A percentile compares a stretch with the other conserved stretches of the same genome.
Evolutionary conservation across 2,329 filamentous ascomycete species (phyloP).

Genomic region (Arthrobotrys pseudoclavata): DNA sequence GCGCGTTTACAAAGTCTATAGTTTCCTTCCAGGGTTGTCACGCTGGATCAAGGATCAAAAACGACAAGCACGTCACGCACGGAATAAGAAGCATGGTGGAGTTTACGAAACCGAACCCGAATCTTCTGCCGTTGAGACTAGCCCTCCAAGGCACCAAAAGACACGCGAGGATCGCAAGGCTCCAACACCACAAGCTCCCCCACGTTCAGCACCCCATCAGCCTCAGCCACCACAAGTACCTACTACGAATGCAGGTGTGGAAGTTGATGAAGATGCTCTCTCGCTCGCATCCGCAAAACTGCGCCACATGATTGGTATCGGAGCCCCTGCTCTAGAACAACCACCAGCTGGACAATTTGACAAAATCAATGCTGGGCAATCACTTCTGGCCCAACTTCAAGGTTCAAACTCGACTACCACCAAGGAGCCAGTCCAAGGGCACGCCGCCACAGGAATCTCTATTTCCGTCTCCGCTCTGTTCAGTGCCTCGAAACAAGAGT

Average conservation of each 20-base stretch:
- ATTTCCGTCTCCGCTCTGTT: slow-evolving; percentile 49
- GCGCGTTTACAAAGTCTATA: slow-evolving; percentile 98
- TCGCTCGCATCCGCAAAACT: slow-evolving; percentile 49
- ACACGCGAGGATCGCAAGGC: slow-evolving; percentile 12
- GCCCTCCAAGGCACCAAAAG: slow-evolving; percentile 55
- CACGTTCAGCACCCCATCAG: slow-evolving; percentile 17
- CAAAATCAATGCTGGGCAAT: slow-evolving; percentile 51
- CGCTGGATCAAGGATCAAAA: slow-evolving; percentile 78
- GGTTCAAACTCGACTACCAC: slow-evolving; percentile 7
- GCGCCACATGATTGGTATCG: slow-evolving; percentile 55
- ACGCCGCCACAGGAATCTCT: slow-evolving; percentile 24
- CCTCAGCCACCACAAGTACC: not conserved
- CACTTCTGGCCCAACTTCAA: slow-evolving; percentile 58
- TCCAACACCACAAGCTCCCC: slow-evolving; percentile 3
- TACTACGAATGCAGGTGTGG: slow-evolving; percentile 3
- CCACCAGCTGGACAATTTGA: slow-evolving; percentile 36
- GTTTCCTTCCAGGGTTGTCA: slow-evolving; percentile 86
- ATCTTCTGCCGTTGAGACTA: slow-evolving; percentile 45
- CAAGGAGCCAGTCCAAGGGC: slow-evolving; percentile 35
- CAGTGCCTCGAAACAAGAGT: slow-evolving; percentile 47
- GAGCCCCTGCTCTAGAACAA: slow-evolving; percentile 13
- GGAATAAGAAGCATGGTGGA: slow-evolving; percentile 49
- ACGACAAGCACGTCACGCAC: slow-evolving; percentile 43
- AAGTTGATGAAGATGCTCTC: slow-evolving; percentile 30
- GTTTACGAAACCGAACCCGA: slow-evolving; percentile 62